These are phyloP conservation scores for Trichoderma sp. DNA, from an alignment of 2,329 filamentous ascomycete species.

Conservation along the genomic window DNA sequence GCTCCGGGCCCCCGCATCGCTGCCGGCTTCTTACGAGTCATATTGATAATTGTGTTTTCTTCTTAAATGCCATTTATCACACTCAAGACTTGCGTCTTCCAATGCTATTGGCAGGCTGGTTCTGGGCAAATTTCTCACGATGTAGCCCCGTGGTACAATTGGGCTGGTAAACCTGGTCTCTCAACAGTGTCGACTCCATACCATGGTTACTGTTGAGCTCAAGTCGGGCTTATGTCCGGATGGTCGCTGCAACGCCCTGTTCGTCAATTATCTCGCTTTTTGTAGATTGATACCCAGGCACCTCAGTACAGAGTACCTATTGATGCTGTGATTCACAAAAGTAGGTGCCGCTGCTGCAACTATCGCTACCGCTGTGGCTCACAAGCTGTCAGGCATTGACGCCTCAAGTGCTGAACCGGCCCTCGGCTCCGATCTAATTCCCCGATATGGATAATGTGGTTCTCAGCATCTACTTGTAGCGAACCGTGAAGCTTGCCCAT, in stretches of 20 bases:
- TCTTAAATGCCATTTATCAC: background rate
- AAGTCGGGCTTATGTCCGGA: background rate
- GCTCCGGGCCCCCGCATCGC: conserved; percentile 12
- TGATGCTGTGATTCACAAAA: too few species aligned
- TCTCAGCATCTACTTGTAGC: background rate
- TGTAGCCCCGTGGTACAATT: background rate
- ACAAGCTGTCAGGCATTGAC: background rate
- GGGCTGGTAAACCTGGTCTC: background rate
- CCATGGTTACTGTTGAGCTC: background rate
- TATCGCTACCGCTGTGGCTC: background rate
- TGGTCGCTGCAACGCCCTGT: background rate
- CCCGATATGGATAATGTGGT: conserved; percentile 15
- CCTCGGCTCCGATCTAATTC: conserved; percentile 23
- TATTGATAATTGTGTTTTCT: conserved; percentile 3
- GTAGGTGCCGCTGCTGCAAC: background rate
- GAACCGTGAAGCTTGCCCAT: conserved; percentile 1
- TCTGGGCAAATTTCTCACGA: background rate
- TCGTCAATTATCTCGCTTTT: background rate
- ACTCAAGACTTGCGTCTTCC: background rate
- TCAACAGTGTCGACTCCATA: background rate
- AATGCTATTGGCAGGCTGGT: background rate
- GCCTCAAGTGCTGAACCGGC: background rate
- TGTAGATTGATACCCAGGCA: background rate
- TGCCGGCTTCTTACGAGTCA: conserved; percentile 3
- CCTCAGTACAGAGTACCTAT: too few species aligned